These are phyloP conservation scores for Globisporangium echinulatum DNA, from an alignment of 352 stramenopile species.

Conservation along the genomic window DNA sequence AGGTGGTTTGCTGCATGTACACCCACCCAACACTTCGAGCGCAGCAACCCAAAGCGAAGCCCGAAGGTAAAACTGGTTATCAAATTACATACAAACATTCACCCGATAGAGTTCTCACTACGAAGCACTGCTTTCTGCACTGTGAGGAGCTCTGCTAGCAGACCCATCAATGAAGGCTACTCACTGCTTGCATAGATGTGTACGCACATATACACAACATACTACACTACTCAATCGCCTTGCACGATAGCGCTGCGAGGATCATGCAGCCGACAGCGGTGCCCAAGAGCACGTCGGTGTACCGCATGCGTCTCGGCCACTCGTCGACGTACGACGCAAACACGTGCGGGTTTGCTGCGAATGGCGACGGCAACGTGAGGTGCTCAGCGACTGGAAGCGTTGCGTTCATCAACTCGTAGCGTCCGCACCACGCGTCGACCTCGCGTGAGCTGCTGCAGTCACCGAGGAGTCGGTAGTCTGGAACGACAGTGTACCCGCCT, in stretches of 20 bases:
- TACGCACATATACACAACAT: too few relatives aligned
- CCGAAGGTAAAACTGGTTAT: too few relatives aligned
- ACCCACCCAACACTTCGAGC: too few relatives aligned
- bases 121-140: too few relatives aligned
- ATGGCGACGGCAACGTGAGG: neutral
- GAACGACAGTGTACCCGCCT: neutral
- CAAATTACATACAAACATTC: too few relatives aligned
- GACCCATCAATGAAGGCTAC: too few relatives aligned
- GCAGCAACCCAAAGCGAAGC: too few relatives aligned
- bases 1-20: too few relatives aligned
- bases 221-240: neutral
- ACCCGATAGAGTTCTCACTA: too few relatives aligned
- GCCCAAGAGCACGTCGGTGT: constrained; percentile 2
- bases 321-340: constrained; percentile 1
- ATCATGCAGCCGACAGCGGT: neutral
- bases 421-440: neutral
- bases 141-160: too few relatives aligned
- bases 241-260: neutral
- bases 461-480: neutral
- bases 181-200: too few relatives aligned
- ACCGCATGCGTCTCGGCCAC: constrained; percentile 1
- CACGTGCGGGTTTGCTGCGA: neutral
- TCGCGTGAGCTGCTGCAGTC: neutral
- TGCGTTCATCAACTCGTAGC: neutral
- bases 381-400: neutral